Percentiles rank a stretch among this genome's conserved stretches.
These are phyloP conservation scores for Podaxis sp. DNA, from an alignment of 768 basidiomycete genomes.

Conservation along the genomic window DNA sequence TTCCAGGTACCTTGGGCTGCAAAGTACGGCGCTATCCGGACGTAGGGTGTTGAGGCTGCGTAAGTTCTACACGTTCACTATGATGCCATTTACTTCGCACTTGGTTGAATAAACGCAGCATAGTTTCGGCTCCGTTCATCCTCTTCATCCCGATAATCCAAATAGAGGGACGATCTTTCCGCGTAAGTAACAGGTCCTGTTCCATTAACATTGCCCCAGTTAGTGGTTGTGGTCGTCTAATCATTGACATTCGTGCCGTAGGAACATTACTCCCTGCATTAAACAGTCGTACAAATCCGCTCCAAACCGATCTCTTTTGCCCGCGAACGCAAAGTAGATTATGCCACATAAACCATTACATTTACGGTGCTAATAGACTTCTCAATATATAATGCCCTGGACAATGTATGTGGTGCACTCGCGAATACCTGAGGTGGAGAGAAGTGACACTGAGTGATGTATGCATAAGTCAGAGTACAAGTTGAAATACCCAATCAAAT, in stretches of 20 bases:
- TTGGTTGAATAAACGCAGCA: conserved; percentile 19
- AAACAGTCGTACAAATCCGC: not conserved
- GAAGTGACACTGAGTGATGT: no score
- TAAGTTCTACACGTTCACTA: conserved; percentile 20
- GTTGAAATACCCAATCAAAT: no score
- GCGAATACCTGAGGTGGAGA: no score
- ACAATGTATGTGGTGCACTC: no score
- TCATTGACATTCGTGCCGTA: not conserved
- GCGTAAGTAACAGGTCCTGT: not conserved
- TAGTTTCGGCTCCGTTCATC: conserved; percentile 45
- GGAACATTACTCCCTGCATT: conserved; percentile 1
- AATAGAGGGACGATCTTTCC: conserved; percentile 17
- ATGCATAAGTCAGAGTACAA: no score
- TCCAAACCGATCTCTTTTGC: no score
- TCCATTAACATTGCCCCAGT: no score
- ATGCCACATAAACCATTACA: not conserved
- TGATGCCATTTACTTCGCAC: not conserved
- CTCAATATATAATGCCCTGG: no score
- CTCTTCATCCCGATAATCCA: conserved; percentile 45
- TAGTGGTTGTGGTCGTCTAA: not conserved
- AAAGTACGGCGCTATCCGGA: conserved; percentile 48
- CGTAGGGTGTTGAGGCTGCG: conserved; percentile 54
- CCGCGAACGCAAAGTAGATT: not conserved
- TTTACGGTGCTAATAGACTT: no score
- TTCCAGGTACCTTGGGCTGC: conserved; percentile 56